Evolutionary conservation across 2,329 filamentous ascomycete species (phyloP).

Genomic region (Fusarium newnesense): DNA sequence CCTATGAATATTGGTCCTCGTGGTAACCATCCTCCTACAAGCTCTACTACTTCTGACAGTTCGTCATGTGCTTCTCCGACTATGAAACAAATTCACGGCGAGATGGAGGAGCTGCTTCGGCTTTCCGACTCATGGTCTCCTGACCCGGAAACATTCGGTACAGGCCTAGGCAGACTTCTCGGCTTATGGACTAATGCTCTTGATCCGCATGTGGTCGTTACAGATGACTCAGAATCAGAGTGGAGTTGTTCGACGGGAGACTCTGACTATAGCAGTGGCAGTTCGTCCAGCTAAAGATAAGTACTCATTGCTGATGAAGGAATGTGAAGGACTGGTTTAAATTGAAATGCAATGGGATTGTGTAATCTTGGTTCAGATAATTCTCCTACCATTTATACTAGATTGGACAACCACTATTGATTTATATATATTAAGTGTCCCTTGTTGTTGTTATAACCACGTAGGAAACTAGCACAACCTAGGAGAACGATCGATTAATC

Average conservation of each 20-base stretch:
- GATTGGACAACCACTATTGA: not conserved
- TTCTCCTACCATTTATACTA: not conserved
- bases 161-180: not conserved
- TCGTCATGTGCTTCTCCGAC: fast-evolving
- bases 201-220: not conserved
- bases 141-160: not conserved
- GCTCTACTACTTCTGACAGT: not conserved
- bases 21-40: not conserved
- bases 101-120: not conserved
- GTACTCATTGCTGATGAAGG: fast-evolving
- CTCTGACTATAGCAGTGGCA: no score
- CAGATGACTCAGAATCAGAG: fast-evolving
- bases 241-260: not conserved
- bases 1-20: not conserved
- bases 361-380: fast-evolving
- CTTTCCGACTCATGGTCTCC: not conserved
- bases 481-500: fast-evolving
- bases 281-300: no score
- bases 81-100: fast-evolving
- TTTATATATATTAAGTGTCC: no score
- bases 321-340: fast-evolving
- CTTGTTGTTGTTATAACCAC: no score
- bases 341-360: not conserved
- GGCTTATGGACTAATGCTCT: not conserved
- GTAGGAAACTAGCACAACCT: not conserved